These are phyloP conservation scores for Xylaria multiplex DNA, from an alignment of 2,329 filamentous ascomycete species.

Conservation along the genomic window DNA sequence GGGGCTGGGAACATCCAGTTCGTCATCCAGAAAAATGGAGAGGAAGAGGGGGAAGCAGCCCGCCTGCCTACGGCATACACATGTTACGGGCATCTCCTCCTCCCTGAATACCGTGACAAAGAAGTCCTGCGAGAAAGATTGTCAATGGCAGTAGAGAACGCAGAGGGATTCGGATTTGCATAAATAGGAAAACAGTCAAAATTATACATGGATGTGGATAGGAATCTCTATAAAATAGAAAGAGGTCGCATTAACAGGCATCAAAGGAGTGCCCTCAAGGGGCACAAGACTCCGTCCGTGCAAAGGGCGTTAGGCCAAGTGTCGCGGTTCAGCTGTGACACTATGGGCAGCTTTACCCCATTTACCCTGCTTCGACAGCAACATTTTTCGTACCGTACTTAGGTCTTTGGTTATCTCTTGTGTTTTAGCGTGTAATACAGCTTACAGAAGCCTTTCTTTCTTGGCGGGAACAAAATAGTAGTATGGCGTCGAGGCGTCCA, in stretches of 20 bases:
- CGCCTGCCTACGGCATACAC: conserved; percentile 88
- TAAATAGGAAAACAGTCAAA: conserved; percentile 48
- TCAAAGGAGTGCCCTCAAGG: not conserved
- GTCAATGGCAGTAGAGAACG: conserved; percentile 86
- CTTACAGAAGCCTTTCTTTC: not conserved
- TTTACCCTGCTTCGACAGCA: not conserved
- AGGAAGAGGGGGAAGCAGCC: conserved; percentile 63
- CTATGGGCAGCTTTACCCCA: not conserved
- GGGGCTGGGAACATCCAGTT: conserved; percentile 86
- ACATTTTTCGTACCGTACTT: conserved; percentile 1
- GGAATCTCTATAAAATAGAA: conserved; percentile 24
- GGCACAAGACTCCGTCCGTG: not conserved
- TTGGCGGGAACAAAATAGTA: not conserved
- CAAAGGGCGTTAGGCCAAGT: not conserved
- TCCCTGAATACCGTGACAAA: conserved; percentile 82
- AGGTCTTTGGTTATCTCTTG: conserved; percentile 8
- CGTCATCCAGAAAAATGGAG: conserved; percentile 80
- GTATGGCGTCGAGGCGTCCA: not conserved
- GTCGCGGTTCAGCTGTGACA: not conserved
- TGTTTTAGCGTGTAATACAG: conserved; percentile 27
- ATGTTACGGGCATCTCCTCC: conserved; percentile 87
- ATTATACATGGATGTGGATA: conserved; percentile 5
- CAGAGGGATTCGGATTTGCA: conserved; percentile 87
- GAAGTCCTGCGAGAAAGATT: conserved; percentile 79
- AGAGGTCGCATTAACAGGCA: not conserved